Evolutionary conservation across 768 basidiomycete genomes (phyloP), one percentile per base, ranked within the genome.

Genomic region (Boletus vinaceobasis): DNA sequence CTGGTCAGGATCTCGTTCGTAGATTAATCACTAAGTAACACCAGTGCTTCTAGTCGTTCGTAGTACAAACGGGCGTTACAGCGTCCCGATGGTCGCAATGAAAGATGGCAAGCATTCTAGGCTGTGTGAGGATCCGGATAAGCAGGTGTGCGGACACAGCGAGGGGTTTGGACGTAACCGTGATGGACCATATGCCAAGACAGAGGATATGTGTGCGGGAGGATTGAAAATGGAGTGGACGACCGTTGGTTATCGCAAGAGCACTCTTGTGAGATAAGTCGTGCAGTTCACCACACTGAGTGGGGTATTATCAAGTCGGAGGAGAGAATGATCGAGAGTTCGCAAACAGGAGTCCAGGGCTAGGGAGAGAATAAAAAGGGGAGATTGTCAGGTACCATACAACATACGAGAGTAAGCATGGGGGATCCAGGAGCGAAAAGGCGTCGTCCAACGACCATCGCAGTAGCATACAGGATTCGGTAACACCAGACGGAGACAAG

Each of bases 351-450:
- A 5, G 57, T 64, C 57, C 54, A 27, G 15, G 31, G 15, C 36
- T 47, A 64, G 37, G n/a, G n/a, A n/a, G n/a, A n/a, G n/a, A n/a
- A n/a, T n/a, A n/a, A 23, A 47, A 51, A n/a, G n/a, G n/a, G n/a
- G n/a, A n/a, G n/a, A 47, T 48, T 47, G 47, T 65, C 19, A 51
- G 55, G 58, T 56, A 55, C 50, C 51, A 46, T 56, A 39, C 53
- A 52, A 39, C 38, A 50, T 56, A 43, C 38, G 37, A 21, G 32
- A 39, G 17, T 38, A 47, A 36, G 14, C 33, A 29, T n/a, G n/a
- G n/a, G n/a, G 37, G 17, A 46, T 48, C 46, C 51, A 31, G 26
- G 49, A n/a, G n/a, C n/a, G n/a, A n/a, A n/a, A n/a, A 51, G 29
- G 26, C n/a, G n/a, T 43, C n/a, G n/a, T n/a, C n/a, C n/a, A n/a